Base-by-base conservation (phyloP, 768 basidiomycete genomes). In the Pleurotus tuber-regium region DNA sequence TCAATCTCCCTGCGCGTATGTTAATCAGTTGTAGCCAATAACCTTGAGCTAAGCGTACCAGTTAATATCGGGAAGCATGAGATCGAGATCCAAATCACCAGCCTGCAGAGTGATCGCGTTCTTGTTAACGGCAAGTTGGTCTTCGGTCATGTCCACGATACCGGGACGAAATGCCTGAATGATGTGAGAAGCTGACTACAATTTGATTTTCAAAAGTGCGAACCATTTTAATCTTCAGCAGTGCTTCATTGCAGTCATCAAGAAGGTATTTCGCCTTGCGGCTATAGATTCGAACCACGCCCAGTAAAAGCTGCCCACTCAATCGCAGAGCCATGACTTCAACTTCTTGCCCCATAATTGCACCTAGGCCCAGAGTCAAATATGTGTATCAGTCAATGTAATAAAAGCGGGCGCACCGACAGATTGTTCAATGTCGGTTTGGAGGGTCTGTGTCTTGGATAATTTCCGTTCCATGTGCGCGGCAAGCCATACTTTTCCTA, bases 401-500 rank as follows among this genome's bases (percentile, higher is more conserved):
- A 23, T n/a, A 24, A 18, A 18, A 18, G 26, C 9, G 29, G 33
- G 74, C 87, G 58, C 58, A 87, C 92, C 91, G 59, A 96, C 92
- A 50, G 91, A 89, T 65, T 98, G 84, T 58, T 89, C 92, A 48
- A 99, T 97, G 68, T 97, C 92, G 0, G 95, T 95, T 63, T 94
- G 90, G 2, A 97, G 72, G 1, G 96, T 93, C 67, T 96, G 92
- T 23, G 87, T 85, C 70, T 98, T 99, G 59, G 91, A 93, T 62
- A 99, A 84, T 74, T 98, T 98, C 63, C 92, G 84, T 70, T 98
- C 94, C 86, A 96, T 94, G 77, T 98, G 96, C 1, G 97, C 96
- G 35, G 96, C 95, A 49, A 99, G 87, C 97, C 97, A 99, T 76
- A 99, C 93, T 73, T 87, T 92, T 29, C 93, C 96, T 31, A 99